phyloP scores from a whole-genome alignment of 2,329 filamentous ascomycete species.

The Didymella segeticola region DNA sequence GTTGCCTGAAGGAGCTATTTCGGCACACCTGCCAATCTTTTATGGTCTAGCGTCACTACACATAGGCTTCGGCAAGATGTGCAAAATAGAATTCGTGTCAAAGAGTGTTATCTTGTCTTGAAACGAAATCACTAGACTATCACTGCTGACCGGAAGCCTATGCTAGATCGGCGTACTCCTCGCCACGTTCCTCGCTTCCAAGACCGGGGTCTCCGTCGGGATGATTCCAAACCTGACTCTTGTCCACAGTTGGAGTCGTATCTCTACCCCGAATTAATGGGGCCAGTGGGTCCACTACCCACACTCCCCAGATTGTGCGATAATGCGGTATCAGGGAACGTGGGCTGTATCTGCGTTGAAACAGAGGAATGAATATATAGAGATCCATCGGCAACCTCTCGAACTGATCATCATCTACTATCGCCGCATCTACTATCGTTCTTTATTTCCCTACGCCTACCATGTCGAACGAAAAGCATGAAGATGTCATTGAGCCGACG shows the following conservation, averaged over 20 bases:
- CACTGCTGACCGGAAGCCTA: neutral
- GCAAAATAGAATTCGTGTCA: neutral
- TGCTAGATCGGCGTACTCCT: conserved; percentile 5
- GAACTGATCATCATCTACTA: conserved; percentile 4
- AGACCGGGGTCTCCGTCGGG: conserved; percentile 5
- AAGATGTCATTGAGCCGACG: conserved; percentile 31
- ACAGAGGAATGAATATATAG: conserved; percentile 12
- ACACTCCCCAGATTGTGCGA: conserved; percentile 36
- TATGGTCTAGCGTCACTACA: no score
- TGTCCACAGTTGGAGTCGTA: conserved; percentile 21
- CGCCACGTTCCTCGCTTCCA: conserved; percentile 7
- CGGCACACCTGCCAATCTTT: neutral
- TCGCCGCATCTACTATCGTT: neutral
- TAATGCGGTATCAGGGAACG: conserved; percentile 18
- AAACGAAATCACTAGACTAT: neutral
- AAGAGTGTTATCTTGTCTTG: neutral
- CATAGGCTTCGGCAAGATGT: no score
- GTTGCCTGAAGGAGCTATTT: neutral
- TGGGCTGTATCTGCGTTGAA: conserved; percentile 13
- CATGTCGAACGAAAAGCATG: conserved; percentile 37
- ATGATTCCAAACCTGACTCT: conserved; percentile 11
- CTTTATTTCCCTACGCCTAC: conserved; percentile 1
- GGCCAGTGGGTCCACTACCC: conserved; percentile 27
- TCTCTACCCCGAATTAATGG: conserved; percentile 35
- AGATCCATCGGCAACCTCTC: neutral